A percentile compares a stretch with the other conserved stretches of the same genome.
These are phyloP conservation scores for Spathaspora hagerdaliae DNA, from an alignment of 805 yeast species.

Conservation along the genomic window DNA sequence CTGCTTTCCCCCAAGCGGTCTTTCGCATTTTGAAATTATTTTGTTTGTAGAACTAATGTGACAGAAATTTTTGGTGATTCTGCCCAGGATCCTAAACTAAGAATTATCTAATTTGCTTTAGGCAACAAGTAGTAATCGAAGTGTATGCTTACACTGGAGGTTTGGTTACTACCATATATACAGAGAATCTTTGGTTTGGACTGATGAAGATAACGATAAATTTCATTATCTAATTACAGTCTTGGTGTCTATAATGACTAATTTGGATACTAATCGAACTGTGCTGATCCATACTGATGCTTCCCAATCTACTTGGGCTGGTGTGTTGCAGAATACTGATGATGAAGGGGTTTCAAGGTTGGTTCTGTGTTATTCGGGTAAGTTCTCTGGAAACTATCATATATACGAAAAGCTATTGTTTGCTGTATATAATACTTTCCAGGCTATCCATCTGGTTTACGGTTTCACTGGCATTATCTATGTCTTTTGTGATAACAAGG, in stretches of 20 bases:
- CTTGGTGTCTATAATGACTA: neutral
- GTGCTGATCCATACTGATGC: neutral
- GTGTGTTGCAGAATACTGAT: conserved; percentile 13
- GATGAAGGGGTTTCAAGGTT: neutral
- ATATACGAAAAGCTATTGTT: neutral
- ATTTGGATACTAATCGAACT: neutral
- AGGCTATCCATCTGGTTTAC: neutral
- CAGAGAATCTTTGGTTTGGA: neutral
- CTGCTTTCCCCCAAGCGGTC: no score
- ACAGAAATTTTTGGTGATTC: no score
- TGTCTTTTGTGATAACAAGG: conserved; percentile 1
- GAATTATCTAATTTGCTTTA: neutral
- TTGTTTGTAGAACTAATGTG: no score
- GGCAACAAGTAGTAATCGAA: neutral
- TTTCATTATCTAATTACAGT: neutral
- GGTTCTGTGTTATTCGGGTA: conserved; percentile 2
- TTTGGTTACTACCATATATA: neutral
- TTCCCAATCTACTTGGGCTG: conserved; percentile 5
- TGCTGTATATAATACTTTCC: neutral
- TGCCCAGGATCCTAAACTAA: no score
- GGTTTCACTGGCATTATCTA: neutral
- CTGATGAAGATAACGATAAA: neutral
- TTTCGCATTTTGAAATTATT: no score
- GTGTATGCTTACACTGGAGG: neutral
- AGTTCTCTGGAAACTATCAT: neutral